phyloP scores from a whole-genome alignment of 2,329 filamentous ascomycete species.

The Paracamarosporium sp. region DNA sequence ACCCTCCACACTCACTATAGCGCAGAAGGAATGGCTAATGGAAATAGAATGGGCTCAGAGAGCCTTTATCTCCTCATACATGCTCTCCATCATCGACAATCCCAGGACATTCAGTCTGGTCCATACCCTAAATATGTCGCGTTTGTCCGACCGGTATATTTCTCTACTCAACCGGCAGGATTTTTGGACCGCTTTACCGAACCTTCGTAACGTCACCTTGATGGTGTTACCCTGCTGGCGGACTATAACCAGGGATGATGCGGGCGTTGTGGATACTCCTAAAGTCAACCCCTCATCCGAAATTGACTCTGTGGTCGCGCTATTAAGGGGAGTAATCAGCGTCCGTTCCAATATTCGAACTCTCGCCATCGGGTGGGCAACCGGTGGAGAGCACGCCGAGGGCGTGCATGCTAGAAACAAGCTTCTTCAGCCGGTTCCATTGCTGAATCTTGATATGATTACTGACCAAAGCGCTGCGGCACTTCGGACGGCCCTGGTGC shows the following conservation, averaged over 20 bases:
- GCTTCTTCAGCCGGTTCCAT: slow-evolving; percentile 68
- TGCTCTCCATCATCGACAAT: slow-evolving; percentile 70
- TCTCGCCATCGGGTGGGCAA: slow-evolving; percentile 70
- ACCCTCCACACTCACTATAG: slow-evolving; percentile 62
- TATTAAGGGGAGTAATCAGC: slow-evolving; percentile 61
- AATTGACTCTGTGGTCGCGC: slow-evolving; percentile 57
- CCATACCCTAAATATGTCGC: slow-evolving; percentile 67
- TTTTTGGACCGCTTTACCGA: slow-evolving; percentile 68
- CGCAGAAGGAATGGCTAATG: slow-evolving; percentile 73
- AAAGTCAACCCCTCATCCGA: slow-evolving; percentile 60
- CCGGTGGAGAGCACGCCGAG: slow-evolving; percentile 70
- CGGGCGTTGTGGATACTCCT: slow-evolving; percentile 58
- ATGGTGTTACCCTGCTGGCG: slow-evolving; percentile 73
- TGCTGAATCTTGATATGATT: slow-evolving; percentile 41
- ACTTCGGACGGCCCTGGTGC: slow-evolving; percentile 48
- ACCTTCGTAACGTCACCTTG: slow-evolving; percentile 62
- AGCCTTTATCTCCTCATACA: slow-evolving; percentile 72
- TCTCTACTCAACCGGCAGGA: slow-evolving; percentile 61
- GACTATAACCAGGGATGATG: slow-evolving; percentile 60
- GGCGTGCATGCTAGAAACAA: slow-evolving; percentile 68
- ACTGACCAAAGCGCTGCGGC: slow-evolving; percentile 16
- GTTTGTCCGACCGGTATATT: slow-evolving; percentile 68
- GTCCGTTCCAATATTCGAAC: slow-evolving; percentile 59
- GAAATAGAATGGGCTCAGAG: slow-evolving; percentile 74
- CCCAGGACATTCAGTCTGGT: slow-evolving; percentile 60